A percentile compares a stretch with the other conserved stretches of the same genome.
phyloP scores from a whole-genome alignment of 352 stramenopile species.

The Globisporangium yorkense region DNA sequence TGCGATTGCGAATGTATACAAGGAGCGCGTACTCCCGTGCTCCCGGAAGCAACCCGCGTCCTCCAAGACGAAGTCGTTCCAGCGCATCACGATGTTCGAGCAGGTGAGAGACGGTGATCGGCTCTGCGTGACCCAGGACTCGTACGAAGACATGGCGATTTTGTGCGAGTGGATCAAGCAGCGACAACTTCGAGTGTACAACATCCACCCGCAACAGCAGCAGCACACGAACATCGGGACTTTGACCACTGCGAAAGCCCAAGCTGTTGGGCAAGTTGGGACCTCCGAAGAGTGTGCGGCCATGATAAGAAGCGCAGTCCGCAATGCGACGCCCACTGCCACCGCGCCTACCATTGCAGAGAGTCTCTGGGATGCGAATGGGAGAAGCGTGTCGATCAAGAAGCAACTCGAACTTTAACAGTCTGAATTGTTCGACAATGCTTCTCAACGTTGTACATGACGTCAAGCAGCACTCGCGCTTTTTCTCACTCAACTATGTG shows the following conservation, averaged over 20 bases:
- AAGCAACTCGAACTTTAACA: conserved; percentile 3
- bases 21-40: conserved; percentile 21
- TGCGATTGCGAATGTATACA: conserved; percentile 39
- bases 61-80: conserved; percentile 9
- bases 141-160: conserved; percentile 70
- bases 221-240: neutral
- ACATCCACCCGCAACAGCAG: conserved; percentile 10
- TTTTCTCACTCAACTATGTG: too few species aligned
- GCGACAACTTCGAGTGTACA: conserved; percentile 26
- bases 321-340: neutral
- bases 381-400: conserved; percentile 31
- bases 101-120: conserved; percentile 46
- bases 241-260: neutral
- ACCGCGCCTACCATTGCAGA: neutral
- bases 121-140: conserved; percentile 48
- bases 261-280: neutral
- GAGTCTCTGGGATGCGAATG: conserved; percentile 53
- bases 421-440: too few species aligned
- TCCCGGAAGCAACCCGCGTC: neutral
- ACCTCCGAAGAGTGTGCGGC: neutral
- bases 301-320: too few species aligned
- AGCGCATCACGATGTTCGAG: conserved; percentile 31
- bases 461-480: too few species aligned
- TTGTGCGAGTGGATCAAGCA: conserved; percentile 58
- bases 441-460: too few species aligned